phyloP scores from a whole-genome alignment of 345 rosid species.

The Mercurialis annua region DNA sequence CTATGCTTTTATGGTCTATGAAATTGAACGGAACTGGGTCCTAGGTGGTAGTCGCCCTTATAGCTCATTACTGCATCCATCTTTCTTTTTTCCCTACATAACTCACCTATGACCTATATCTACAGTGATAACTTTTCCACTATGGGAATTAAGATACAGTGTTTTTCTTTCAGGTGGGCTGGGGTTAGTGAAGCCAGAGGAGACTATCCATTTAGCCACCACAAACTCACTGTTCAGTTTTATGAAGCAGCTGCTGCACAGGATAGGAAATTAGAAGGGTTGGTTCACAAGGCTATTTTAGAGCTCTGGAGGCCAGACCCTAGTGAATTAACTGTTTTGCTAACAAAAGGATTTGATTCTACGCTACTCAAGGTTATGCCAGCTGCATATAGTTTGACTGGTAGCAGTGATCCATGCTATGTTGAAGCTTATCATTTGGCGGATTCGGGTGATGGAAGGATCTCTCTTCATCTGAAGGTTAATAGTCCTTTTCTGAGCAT shows the following conservation, averaged over 20 bases:
- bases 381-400: slow-evolving; percentile 70
- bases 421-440: slow-evolving; percentile 96
- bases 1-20: background rate
- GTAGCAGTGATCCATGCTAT: slow-evolving; percentile 98
- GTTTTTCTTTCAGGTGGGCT: slow-evolving; percentile 74
- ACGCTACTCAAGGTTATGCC: slow-evolving; percentile 75
- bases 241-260: slow-evolving; percentile 97
- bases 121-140: slow-evolving; percentile 12
- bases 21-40: background rate
- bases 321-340: slow-evolving; percentile 71
- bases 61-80: background rate
- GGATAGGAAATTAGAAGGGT: slow-evolving; percentile 91
- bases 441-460: slow-evolving; percentile 91
- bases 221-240: slow-evolving; percentile 95
- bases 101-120: background rate
- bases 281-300: slow-evolving; percentile 93
- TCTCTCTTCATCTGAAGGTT: slow-evolving; percentile 90
- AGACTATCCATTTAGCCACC: slow-evolving; percentile 99
- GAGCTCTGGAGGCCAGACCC: slow-evolving; percentile 99
- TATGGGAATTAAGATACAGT: slow-evolving; percentile 18
- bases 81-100: background rate
- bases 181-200: slow-evolving; percentile 97
- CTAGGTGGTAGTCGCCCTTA: background rate
- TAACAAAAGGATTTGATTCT: slow-evolving; percentile 75
- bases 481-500: background rate